A percentile compares a stretch with the other conserved stretches of the same genome.
These are phyloP conservation scores for Ascochyta lentis DNA, from an alignment of 2,329 filamentous ascomycete genomes.

Conservation along the genomic window DNA sequence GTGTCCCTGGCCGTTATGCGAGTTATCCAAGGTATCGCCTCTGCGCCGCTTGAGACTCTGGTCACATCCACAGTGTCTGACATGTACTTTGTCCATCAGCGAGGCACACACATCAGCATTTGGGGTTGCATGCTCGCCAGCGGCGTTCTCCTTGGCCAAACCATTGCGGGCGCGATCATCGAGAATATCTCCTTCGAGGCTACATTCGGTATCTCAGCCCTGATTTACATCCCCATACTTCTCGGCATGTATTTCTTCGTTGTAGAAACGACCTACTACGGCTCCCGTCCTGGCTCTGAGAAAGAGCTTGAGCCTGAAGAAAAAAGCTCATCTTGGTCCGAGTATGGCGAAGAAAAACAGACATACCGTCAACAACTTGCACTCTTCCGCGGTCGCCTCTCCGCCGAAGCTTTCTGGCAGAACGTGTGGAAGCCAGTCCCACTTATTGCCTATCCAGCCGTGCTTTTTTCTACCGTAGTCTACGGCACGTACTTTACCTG, in stretches of 20 bases:
- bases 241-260: constrained; percentile 55
- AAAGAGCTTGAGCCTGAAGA: constrained; percentile 29
- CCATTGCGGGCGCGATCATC: constrained; percentile 53
- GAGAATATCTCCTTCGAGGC: constrained; percentile 50
- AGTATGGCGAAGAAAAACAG: constrained; percentile 28
- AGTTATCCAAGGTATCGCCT: constrained; percentile 82
- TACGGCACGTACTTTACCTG: constrained; percentile 91
- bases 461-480: constrained; percentile 80
- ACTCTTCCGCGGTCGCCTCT: constrained; percentile 41
- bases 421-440: constrained; percentile 68
- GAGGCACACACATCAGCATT: constrained; percentile 85
- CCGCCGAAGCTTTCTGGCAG: constrained; percentile 43
- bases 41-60: constrained; percentile 87
- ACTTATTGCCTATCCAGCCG: constrained; percentile 82
- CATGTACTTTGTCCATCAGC: constrained; percentile 86
- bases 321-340: constrained; percentile 31
- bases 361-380: constrained; percentile 33
- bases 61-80: constrained; percentile 91
- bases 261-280: constrained; percentile 52
- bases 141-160: constrained; percentile 52
- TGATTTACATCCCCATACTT: constrained; percentile 53
- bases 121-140: constrained; percentile 49
- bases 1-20: constrained; percentile 59
- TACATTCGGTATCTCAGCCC: constrained; percentile 53
- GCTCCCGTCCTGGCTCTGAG: constrained; percentile 25